Evolutionary conservation across 2,329 filamentous ascomycete species (phyloP).

Genomic region (Emmonsiellopsis sp.): DNA sequence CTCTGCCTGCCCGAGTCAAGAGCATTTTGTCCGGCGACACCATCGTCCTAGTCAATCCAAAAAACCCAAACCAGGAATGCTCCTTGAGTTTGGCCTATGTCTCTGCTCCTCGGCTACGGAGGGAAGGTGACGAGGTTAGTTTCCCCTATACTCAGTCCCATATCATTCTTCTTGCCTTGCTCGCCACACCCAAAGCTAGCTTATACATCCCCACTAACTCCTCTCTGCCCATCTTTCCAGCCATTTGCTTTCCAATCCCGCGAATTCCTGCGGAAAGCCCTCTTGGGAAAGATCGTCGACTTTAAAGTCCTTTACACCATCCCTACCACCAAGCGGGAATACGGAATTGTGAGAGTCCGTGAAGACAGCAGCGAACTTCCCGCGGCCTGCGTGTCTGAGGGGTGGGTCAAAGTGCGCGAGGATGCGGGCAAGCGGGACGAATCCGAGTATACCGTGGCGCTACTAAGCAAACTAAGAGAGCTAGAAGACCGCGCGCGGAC

Average conservation of each 20-base stretch:
- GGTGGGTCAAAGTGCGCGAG: slow-evolving; percentile 88
- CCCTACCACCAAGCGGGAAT: slow-evolving; percentile 72
- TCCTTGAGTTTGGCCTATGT: slow-evolving; percentile 88
- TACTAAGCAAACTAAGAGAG: slow-evolving; percentile 67
- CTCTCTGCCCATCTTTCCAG: slow-evolving; percentile 23
- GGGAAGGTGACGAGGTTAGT: slow-evolving; percentile 73
- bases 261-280: slow-evolving; percentile 75
- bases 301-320: slow-evolving; percentile 83
- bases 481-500: slow-evolving; percentile 69
- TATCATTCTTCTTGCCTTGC: not conserved
- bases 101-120: slow-evolving; percentile 72
- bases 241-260: slow-evolving; percentile 88
- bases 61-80: slow-evolving; percentile 73
- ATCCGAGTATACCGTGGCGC: slow-evolving; percentile 58
- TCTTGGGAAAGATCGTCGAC: slow-evolving; percentile 77
- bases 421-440: slow-evolving; percentile 85
- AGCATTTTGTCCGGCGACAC: slow-evolving; percentile 91
- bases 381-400: slow-evolving; percentile 73
- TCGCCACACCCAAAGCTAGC: too few relatives aligned
- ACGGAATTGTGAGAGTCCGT: slow-evolving; percentile 68
- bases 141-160: not conserved
- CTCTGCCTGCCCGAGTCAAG: slow-evolving; percentile 65
- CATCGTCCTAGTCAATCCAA: slow-evolving; percentile 69
- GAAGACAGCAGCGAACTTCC: slow-evolving; percentile 53
- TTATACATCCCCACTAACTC: not conserved